These are phyloP conservation scores for Malassezia cuniculi DNA, from an alignment of 1,284 basidiomycete species.

Conservation along the genomic window DNA sequence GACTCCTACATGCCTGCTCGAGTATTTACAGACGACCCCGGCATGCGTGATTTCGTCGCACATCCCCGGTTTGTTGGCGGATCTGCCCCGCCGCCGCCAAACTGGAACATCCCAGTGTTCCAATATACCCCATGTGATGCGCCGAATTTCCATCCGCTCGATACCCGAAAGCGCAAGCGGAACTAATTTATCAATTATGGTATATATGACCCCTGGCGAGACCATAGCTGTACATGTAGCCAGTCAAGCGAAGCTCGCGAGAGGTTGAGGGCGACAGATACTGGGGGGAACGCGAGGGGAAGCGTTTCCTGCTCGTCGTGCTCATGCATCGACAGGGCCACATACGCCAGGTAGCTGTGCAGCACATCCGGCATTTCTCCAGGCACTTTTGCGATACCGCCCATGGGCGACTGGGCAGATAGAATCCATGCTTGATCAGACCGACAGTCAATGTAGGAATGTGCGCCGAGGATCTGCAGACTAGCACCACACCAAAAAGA, in stretches of 20 bases:
- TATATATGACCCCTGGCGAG: too few relatives aligned
- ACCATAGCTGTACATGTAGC: constrained; percentile 10
- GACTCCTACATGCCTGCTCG: neutral
- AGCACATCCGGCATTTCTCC: constrained; percentile 32
- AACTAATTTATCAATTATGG: too few relatives aligned
- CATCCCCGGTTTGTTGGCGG: constrained; percentile 7
- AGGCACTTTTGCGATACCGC: constrained; percentile 34
- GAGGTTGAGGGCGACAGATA: constrained; percentile 9
- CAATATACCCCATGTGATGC: too few relatives aligned
- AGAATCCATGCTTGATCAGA: constrained; percentile 27
- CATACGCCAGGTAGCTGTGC: constrained; percentile 37
- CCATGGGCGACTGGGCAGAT: constrained; percentile 25
- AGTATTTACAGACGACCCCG: constrained; percentile 6
- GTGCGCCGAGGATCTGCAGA: constrained; percentile 16
- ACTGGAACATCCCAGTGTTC: too few relatives aligned
- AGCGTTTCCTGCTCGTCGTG: constrained; percentile 1
- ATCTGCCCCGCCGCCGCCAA: too few relatives aligned
- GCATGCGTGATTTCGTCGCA: constrained; percentile 11
- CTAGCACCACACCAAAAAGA: constrained; percentile 42
- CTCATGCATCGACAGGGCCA: constrained; percentile 27
- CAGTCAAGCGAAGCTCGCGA: constrained; percentile 1
- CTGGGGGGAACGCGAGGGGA: neutral
- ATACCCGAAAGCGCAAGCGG: too few relatives aligned
- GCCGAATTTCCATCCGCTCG: too few relatives aligned
- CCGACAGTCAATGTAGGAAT: constrained; percentile 19